phyloP scores from a whole-genome alignment of 2,329 filamentous ascomycete genomes.

The Chrysoporthe austroafricana region DNA sequence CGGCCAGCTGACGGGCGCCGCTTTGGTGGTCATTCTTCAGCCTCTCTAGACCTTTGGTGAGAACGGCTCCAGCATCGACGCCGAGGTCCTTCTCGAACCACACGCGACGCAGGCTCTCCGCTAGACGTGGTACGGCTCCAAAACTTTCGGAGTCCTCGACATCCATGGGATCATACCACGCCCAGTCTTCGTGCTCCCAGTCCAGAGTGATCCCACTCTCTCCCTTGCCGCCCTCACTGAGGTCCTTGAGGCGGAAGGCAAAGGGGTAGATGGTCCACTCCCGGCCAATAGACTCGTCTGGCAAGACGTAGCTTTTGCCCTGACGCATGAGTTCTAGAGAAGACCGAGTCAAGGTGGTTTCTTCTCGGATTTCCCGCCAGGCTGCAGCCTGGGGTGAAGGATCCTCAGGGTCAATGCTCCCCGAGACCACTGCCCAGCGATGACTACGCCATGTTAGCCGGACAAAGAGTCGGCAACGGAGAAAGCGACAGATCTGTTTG shows the following conservation, averaged over 20 bases:
- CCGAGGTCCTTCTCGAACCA: slow-evolving; percentile 61
- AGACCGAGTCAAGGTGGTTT: slow-evolving; percentile 56
- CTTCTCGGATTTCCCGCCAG: slow-evolving; percentile 65
- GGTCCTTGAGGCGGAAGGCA: slow-evolving; percentile 54
- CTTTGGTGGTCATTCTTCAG: slow-evolving; percentile 62
- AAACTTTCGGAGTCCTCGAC: slow-evolving; percentile 51
- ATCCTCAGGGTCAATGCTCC: slow-evolving; percentile 60
- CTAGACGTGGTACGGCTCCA: slow-evolving; percentile 60
- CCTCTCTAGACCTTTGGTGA: slow-evolving; percentile 50
- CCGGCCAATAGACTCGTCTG: slow-evolving; percentile 55
- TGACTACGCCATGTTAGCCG: slow-evolving; percentile 42
- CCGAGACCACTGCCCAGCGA: slow-evolving; percentile 65
- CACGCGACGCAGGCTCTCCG: slow-evolving; percentile 61
- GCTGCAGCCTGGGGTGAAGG: slow-evolving; percentile 58
- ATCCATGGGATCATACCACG: slow-evolving; percentile 58
- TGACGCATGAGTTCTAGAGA: slow-evolving; percentile 56
- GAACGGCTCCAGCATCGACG: slow-evolving; percentile 45
- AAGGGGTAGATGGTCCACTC: slow-evolving; percentile 69
- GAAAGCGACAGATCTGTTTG: neutral
- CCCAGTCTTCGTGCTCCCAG: slow-evolving; percentile 64
- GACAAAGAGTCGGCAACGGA: neutral
- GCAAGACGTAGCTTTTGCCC: slow-evolving; percentile 63
- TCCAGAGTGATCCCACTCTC: slow-evolving; percentile 57
- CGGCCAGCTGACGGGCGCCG: slow-evolving; percentile 62
- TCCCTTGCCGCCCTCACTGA: slow-evolving; percentile 40